Conservation (phyloP, 306 rosid species). For the Dryas alaskensis region DNA sequence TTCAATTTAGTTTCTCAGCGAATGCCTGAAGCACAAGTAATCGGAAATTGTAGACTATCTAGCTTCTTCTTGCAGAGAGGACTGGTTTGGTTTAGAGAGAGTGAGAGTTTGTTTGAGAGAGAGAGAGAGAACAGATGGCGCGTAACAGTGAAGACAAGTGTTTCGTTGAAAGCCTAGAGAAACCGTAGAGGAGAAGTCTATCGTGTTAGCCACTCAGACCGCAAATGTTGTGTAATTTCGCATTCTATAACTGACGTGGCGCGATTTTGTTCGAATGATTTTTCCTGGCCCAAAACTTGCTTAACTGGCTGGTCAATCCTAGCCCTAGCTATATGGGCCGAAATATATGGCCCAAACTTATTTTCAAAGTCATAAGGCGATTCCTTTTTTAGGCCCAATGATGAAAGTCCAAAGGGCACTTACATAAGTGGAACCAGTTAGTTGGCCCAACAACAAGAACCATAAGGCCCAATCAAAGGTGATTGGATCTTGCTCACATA, state of each 20-base stretch:
- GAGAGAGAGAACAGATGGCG: conserved; percentile 25
- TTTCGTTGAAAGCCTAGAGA: not conserved
- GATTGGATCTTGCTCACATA: too few relatives aligned
- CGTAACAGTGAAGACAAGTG: conserved; percentile 2
- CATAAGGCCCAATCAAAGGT: too few relatives aligned
- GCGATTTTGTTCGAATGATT: not conserved
- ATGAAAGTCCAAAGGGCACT: too few relatives aligned
- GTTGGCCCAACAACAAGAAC: too few relatives aligned
- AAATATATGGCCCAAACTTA: too few relatives aligned
- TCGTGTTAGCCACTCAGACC: not conserved
- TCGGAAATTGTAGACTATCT: not conserved
- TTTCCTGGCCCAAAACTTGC: too few relatives aligned
- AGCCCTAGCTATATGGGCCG: too few relatives aligned
- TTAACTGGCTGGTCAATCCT: too few relatives aligned
- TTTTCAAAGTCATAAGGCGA: too few relatives aligned
- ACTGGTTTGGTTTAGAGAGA: not conserved
- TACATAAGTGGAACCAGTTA: too few relatives aligned
- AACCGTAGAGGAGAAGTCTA: not conserved
- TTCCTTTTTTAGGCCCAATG: too few relatives aligned
- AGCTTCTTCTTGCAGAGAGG: conserved; percentile 7
- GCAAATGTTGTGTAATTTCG: not conserved
- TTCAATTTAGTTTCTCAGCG: not conserved
- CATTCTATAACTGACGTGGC: not conserved
- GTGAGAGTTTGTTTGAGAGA: not conserved
- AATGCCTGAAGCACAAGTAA: conserved; percentile 6